Base-by-base conservation (phyloP, 257 asterid species). In the Nicotiana attenuata region DNA sequence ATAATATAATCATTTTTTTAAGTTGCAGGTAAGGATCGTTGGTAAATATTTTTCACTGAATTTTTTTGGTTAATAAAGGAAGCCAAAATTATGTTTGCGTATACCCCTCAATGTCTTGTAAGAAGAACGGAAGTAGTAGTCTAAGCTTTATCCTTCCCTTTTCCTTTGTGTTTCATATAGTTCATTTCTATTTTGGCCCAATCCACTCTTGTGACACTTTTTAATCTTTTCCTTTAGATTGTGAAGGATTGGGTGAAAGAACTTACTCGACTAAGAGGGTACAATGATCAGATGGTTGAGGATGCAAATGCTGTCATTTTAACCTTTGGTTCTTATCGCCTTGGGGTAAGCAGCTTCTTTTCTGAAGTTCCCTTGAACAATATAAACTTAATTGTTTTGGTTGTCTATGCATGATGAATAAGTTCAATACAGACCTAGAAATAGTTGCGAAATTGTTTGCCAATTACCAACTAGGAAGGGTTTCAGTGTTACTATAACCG, bases 261-360 rank as follows among this genome's bases (percentile, higher is more conserved):
- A 11, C 89, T 91, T 78, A 91, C 97, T 61, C 91, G 91, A 59
- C 41, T 89, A 87, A 88, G 86, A 87, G 96, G 96, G 29, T 90
- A 92, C 86, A 91, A 88, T 53, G 93, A 91, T 64, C 93, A 89
- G 82, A 91, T 91, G 93, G 96, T 93, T 82, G 96, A 94, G 89
- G 98, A 93, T 83, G 97, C 99, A 81, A 96, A 93, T 86, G 97
- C 98, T 15, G 90, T 89, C 47, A 89, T 96, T 78, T 87, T 92
- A 47, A 96, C 99, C 14, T 96, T 96, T 86, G 99, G 99, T 84
- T 96, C 99, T 85, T 93, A 96, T 84, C 90, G 97, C 45, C 97
- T 96, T 31, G 99, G 99, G 84, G 99, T 96, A 88, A 90, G 91
- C 52, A 80, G 41, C 81, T 80, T 82, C 61, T 60, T n/a, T 69